Conservation (phyloP, 164 flowering plant genomes). For the Buxus sempervirens region DNA sequence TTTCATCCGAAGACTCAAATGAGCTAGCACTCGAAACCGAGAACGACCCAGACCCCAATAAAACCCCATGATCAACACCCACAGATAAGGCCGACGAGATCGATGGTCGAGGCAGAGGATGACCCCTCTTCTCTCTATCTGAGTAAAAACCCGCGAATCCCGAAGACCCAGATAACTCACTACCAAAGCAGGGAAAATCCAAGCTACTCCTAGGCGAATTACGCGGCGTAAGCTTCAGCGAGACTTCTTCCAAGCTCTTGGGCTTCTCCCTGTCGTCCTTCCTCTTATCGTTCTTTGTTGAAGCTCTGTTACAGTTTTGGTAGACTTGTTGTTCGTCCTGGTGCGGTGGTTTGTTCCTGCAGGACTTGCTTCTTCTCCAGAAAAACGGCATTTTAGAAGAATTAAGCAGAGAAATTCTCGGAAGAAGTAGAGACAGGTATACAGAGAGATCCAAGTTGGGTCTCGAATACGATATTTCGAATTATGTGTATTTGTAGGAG, state of each 20-base stretch:
- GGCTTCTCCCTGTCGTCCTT: conserved; percentile 20
- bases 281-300: conserved; percentile 21
- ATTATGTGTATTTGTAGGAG: too few relatives aligned
- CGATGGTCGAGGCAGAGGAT: conserved; percentile 71
- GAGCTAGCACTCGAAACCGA: conserved; percentile 76
- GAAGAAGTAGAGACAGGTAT: neutral
- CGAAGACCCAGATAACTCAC: conserved; percentile 40
- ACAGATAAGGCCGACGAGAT: conserved; percentile 20
- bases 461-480: neutral
- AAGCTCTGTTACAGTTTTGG: conserved; percentile 1
- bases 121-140: conserved; percentile 43
- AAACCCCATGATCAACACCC: conserved; percentile 30
- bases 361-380: conserved; percentile 49
- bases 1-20: conserved; percentile 76
- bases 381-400: conserved; percentile 43
- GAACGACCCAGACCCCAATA: conserved; percentile 50
- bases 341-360: conserved; percentile 29
- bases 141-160: conserved; percentile 44
- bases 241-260: conserved; percentile 41
- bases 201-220: conserved; percentile 36
- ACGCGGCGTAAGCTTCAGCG: conserved; percentile 6
- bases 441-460: neutral
- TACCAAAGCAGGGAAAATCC: conserved; percentile 18
- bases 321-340: neutral
- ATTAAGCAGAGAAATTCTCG: neutral